Percentiles rank a stretch among this genome's conserved stretches.
phyloP scores from a whole-genome alignment of 805 yeast species.

The Starmera amethionina region DNA sequence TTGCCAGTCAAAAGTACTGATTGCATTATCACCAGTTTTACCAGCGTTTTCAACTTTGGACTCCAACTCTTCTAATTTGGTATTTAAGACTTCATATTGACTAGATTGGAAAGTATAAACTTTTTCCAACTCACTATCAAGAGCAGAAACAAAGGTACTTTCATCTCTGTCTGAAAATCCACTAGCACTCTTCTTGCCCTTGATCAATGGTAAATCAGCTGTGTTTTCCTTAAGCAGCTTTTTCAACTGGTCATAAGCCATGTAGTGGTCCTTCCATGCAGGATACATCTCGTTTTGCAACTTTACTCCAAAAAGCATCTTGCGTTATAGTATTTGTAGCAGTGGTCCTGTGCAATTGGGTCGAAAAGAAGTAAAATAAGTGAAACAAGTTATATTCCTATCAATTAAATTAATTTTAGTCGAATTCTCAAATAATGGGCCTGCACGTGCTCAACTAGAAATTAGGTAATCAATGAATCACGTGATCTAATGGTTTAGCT shows the following conservation, averaged over 20 bases:
- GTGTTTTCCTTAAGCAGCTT: conserved; percentile 62
- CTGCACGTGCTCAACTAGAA: too few species aligned
- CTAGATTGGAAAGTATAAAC: conserved; percentile 64
- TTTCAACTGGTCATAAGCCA: conserved; percentile 57
- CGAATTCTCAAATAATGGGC: too few species aligned
- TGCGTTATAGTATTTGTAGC: not conserved
- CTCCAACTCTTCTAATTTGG: conserved; percentile 57
- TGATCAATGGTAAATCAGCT: conserved; percentile 20
- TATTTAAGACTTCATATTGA: conserved; percentile 60
- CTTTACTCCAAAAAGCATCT: conserved; percentile 81
- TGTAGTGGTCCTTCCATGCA: conserved; percentile 78
- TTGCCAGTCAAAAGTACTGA: conserved; percentile 41
- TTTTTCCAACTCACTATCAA: conserved; percentile 66
- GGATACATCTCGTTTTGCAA: conserved; percentile 71
- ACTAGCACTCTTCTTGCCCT: conserved; percentile 8
- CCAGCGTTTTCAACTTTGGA: conserved; percentile 35
- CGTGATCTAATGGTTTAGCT: too few species aligned
- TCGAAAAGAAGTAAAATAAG: too few species aligned
- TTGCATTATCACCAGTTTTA: conserved; percentile 14
- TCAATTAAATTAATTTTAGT: too few species aligned
- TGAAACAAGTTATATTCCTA: too few species aligned
- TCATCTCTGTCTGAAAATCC: conserved; percentile 69
- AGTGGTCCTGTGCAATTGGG: too few species aligned
- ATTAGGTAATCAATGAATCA: too few species aligned
- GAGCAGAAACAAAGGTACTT: conserved; percentile 50